Base-by-base conservation (phyloP, 225 moss, liverwort and hornwort genomes). In the Bryum argenteum region DNA sequence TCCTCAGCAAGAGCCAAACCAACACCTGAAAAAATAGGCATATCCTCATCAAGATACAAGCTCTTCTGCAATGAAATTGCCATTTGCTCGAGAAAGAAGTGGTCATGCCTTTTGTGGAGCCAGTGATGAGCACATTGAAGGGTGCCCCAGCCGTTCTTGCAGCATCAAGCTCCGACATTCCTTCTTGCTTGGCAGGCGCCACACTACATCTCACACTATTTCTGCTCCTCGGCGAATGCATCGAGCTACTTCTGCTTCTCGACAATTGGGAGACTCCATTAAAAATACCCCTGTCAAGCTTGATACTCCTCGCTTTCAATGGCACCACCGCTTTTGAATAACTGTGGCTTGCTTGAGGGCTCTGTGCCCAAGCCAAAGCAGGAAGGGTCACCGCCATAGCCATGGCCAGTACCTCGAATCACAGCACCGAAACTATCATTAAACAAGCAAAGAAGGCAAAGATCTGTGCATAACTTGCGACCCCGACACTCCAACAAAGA, bases 1-100 rank as follows among this genome's bases (percentile, higher is more conserved):
- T 94, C 94, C 79, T 86, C 81, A 13, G 98, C 91, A 24, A 98
- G 92, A 47, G 98, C 98, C 73, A 92, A 82, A 47, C 98, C 98
- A 63, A 98, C 63, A 69, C 98, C 97, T 98, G 17, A 17, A 48
- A 7, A 48, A 15, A 7, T 16, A 48, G 15, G 17, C 17, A 6
- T 39, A 16, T 38, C 22, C 14, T 26, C 13, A 14, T 13, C 33
- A 4, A 33, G 5, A n/a, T 33, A 33, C 0, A 6, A 5, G 33
- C 5, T 2, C 2, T 33, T 33, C 7, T 33, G 33, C 33, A 33
- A 33, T 33, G 33, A 33, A 4, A 33, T 33, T 6, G 5, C 33
- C 33, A 4, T 33, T 33, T 6, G 33, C 33, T 33, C 33, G 7
- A 33, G 57, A 5, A 4, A 48, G 5, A 13, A 5, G 14, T 6